Percentiles rank a stretch among this genome's conserved stretches.
Conservation (phyloP, 345 rosid genomes). For the Raphanus raphanistrum region DNA sequence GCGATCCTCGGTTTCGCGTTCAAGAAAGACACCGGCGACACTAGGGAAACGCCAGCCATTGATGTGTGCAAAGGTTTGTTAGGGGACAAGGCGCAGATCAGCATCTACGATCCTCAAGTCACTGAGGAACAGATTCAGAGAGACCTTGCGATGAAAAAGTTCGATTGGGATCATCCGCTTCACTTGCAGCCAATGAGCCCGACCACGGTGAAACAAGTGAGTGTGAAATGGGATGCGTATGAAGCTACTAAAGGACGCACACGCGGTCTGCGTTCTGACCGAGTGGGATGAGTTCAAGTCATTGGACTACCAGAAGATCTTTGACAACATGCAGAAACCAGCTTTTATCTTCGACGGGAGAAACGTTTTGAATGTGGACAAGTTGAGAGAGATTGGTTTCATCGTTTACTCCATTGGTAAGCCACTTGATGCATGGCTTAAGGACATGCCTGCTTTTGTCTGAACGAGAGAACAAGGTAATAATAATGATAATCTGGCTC, state of each 20-base stretch:
- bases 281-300: constrained; percentile 93
- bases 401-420: constrained; percentile 61
- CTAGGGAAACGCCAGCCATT: neutral
- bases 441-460: constrained; percentile 45
- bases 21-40: neutral
- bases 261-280: constrained; percentile 72
- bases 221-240: constrained; percentile 73
- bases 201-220: constrained; percentile 74
- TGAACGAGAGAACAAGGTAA: constrained; percentile 7
- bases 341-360: constrained; percentile 90
- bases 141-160: neutral
- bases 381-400: constrained; percentile 86
- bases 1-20: neutral
- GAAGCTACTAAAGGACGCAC: constrained; percentile 80
- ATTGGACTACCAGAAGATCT: constrained; percentile 77
- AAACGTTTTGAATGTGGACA: constrained; percentile 48
- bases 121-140: constrained; percentile 1
- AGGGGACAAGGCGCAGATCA: constrained; percentile 77
- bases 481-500: neutral
- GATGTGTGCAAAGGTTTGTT: constrained; percentile 45
- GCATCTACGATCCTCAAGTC: constrained; percentile 90
- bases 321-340: constrained; percentile 89
- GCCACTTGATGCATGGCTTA: constrained; percentile 40
- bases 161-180: neutral
- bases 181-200: constrained; percentile 78